These are phyloP conservation scores for Candida sakaeoensis DNA, from an alignment of 805 yeast genomes.

Conservation along the genomic window DNA sequence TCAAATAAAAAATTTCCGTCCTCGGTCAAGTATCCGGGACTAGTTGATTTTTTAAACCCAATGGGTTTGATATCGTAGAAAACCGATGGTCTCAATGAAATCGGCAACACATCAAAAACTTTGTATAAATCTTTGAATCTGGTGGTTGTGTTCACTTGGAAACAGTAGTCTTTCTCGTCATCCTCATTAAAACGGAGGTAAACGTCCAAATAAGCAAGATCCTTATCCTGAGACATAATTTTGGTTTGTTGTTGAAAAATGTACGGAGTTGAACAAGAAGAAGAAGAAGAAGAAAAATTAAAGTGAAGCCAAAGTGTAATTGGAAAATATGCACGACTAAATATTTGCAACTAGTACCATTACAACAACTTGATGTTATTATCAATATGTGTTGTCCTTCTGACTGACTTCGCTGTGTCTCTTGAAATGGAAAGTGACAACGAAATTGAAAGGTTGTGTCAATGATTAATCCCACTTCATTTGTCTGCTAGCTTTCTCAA, in stretches of 20 bases:
- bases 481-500: no score
- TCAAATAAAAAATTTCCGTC: conserved; percentile 77
- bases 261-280: conserved; percentile 3
- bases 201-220: conserved; percentile 38
- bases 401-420: no score
- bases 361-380: no score
- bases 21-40: conserved; percentile 80
- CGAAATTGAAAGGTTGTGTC: no score
- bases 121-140: conserved; percentile 56
- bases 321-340: not conserved
- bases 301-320: not conserved
- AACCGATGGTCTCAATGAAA: conserved; percentile 74
- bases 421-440: no score
- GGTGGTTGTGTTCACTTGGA: conserved; percentile 60
- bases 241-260: conserved; percentile 3
- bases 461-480: no score
- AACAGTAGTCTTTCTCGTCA: conserved; percentile 83
- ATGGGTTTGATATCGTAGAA: conserved; percentile 65
- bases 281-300: not conserved
- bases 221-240: conserved; percentile 16
- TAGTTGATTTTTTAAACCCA: conserved; percentile 57
- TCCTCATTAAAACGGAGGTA: conserved; percentile 85
- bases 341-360: no score
- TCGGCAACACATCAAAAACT: conserved; percentile 65
- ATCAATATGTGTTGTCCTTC: no score